These are phyloP conservation scores for Bryoerythrophyllum caledonicum DNA, from an alignment of 225 moss, liverwort and hornwort genomes.

Conservation along the genomic window DNA sequence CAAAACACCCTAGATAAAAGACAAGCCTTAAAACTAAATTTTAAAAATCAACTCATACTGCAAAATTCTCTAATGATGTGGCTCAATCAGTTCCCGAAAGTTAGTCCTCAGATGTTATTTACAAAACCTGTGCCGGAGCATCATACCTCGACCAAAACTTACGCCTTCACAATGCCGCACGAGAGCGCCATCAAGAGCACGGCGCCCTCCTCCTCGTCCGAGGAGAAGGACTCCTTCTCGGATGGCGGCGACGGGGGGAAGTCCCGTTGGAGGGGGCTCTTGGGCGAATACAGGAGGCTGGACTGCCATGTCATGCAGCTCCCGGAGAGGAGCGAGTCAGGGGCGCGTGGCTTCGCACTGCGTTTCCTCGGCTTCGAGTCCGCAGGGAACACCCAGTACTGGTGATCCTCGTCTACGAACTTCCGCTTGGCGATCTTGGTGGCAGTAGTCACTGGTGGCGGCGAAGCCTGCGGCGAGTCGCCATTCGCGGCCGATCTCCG, in stretches of 20 bases:
- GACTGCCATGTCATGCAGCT: constrained; percentile 72
- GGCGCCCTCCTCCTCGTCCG: constrained; percentile 64
- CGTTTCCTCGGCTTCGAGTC: constrained; percentile 40
- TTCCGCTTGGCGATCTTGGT: constrained; percentile 51
- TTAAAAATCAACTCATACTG: constrained; percentile 2
- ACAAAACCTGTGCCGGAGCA: constrained; percentile 40
- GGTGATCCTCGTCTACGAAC: constrained; percentile 29
- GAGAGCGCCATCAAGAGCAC: constrained; percentile 58
- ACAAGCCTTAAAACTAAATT: neutral
- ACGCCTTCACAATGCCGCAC: constrained; percentile 43
- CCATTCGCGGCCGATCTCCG: constrained; percentile 56
- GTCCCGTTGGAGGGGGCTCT: constrained; percentile 19
- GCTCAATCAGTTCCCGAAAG: constrained; percentile 20
- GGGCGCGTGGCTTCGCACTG: constrained; percentile 39
- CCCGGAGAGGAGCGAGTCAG: constrained; percentile 44
- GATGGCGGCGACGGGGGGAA: constrained; percentile 24
- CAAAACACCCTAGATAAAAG: constrained; percentile 13
- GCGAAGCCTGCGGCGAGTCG: constrained; percentile 43
- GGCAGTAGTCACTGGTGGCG: constrained; percentile 10
- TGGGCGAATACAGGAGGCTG: constrained; percentile 23
- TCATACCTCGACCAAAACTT: neutral
- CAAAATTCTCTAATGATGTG: neutral
- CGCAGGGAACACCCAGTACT: constrained; percentile 46
- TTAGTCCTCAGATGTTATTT: constrained; percentile 37
- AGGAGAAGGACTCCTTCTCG: constrained; percentile 28